These are phyloP conservation scores for Skeletonema menzelii DNA, from an alignment of 108 stramenopile genomes.

Conservation along the genomic window DNA sequence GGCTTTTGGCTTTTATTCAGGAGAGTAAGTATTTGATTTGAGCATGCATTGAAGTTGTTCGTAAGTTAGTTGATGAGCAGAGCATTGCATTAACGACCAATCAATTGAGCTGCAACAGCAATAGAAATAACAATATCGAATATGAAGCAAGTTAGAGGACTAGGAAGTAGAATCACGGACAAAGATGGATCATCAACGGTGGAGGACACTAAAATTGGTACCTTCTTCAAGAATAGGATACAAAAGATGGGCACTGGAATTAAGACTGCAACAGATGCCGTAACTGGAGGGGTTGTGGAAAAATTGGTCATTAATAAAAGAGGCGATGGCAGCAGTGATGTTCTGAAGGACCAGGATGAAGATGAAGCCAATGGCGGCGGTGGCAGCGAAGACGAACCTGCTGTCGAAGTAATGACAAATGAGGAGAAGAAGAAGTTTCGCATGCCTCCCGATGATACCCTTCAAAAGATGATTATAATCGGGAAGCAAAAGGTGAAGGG, in stretches of 20 bases:
- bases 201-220: background rate
- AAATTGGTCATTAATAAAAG: background rate
- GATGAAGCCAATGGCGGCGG: background rate
- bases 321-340: background rate
- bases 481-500: conserved; percentile 20
- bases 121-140: background rate
- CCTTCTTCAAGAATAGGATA: background rate
- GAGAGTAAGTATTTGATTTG: no score
- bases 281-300: background rate
- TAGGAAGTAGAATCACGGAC: conserved; percentile 4
- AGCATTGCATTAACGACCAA: no score
- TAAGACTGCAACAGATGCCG: background rate
- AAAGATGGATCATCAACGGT: no score
- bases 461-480: conserved; percentile 36
- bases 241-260: background rate
- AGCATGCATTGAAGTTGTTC: no score
- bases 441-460: conserved; percentile 11
- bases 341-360: background rate
- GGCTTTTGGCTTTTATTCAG: no score
- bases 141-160: background rate
- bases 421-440: conserved; percentile 18
- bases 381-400: background rate
- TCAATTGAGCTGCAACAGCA: no score
- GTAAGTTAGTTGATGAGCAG: no score
- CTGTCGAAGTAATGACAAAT: background rate